These are phyloP conservation scores for Dactylonectria estremocensis DNA, from an alignment of 2,329 filamentous ascomycete genomes.

Conservation along the genomic window DNA sequence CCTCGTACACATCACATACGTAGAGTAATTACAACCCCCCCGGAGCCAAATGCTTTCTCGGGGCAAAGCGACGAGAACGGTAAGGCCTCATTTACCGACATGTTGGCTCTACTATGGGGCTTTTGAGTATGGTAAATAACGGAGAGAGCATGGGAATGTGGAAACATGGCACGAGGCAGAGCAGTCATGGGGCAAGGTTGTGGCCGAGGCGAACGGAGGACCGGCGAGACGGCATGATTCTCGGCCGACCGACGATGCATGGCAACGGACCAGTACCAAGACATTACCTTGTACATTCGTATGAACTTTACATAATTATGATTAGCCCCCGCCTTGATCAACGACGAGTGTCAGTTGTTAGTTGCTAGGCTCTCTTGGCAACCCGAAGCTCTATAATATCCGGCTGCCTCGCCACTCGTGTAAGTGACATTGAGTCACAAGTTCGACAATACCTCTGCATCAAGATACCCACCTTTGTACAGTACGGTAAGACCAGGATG, in stretches of 20 bases:
- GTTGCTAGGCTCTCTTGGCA: too few species aligned
- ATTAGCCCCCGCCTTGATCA: too few species aligned
- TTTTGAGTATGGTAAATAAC: neutral
- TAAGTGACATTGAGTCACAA: too few species aligned
- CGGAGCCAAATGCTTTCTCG: conserved; percentile 15
- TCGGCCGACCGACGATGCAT: conserved; percentile 1
- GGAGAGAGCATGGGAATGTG: neutral
- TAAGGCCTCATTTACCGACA: conserved; percentile 28
- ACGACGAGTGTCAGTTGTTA: too few species aligned
- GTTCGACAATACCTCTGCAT: too few species aligned
- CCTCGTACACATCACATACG: neutral
- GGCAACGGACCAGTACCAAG: neutral
- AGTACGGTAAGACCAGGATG: too few species aligned
- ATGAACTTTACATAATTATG: too few species aligned
- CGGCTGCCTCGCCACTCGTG: too few species aligned
- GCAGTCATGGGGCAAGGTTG: conserved; percentile 17
- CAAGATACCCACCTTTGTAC: too few species aligned
- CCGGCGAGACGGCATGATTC: conserved; percentile 9
- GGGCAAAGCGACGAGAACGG: conserved; percentile 25
- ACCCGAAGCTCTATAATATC: too few species aligned
- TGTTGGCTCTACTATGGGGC: conserved; percentile 25
- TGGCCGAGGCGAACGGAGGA: conserved; percentile 12
- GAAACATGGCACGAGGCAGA: conserved; percentile 17
- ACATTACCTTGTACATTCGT: too few species aligned
- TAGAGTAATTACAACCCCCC: conserved; percentile 9